A percentile compares a stretch with the other conserved stretches of the same genome.
Conservation (phyloP, 768 basidiomycete genomes). For the Tylopilus sp. region DNA sequence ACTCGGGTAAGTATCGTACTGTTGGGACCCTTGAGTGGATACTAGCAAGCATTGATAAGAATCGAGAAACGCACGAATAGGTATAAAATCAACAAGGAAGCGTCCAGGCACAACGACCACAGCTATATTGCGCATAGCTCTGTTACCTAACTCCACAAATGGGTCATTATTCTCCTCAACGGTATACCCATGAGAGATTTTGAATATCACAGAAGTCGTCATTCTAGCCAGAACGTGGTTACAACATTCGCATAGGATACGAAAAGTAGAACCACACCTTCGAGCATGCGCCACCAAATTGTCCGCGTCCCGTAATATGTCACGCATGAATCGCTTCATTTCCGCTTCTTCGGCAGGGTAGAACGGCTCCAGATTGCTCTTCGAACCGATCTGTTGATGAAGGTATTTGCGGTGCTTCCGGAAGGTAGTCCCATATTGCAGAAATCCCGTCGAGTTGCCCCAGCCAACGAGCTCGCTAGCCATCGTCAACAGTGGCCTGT, state of each 20-base stretch:
- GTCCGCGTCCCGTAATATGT: constrained; percentile 1
- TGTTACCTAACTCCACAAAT: constrained; percentile 28
- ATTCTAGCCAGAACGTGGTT: background rate
- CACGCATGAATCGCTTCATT: constrained; percentile 1
- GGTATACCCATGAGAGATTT: constrained; percentile 34
- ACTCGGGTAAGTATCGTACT: constrained; percentile 17
- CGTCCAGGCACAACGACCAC: background rate
- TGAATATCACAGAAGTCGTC: constrained; percentile 27
- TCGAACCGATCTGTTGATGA: constrained; percentile 6
- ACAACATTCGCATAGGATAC: background rate
- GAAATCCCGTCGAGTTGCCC: background rate
- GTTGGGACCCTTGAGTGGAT: background rate
- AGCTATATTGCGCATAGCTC: constrained; percentile 16
- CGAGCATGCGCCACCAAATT: constrained; percentile 3
- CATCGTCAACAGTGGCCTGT: constrained; percentile 10
- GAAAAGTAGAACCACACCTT: background rate
- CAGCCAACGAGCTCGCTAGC: constrained; percentile 22
- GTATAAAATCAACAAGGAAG: constrained; percentile 7
- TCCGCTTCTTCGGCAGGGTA: constrained; percentile 4
- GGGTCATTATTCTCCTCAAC: constrained; percentile 32
- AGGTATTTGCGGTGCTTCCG: constrained; percentile 9
- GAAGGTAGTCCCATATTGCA: constrained; percentile 6
- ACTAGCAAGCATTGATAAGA: background rate
- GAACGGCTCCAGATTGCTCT: constrained; percentile 1
- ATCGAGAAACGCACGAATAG: constrained; percentile 2